Evolutionary conservation across 83 land plant genomes (phyloP).

Genomic region (Diphasiastrum complanatum): DNA sequence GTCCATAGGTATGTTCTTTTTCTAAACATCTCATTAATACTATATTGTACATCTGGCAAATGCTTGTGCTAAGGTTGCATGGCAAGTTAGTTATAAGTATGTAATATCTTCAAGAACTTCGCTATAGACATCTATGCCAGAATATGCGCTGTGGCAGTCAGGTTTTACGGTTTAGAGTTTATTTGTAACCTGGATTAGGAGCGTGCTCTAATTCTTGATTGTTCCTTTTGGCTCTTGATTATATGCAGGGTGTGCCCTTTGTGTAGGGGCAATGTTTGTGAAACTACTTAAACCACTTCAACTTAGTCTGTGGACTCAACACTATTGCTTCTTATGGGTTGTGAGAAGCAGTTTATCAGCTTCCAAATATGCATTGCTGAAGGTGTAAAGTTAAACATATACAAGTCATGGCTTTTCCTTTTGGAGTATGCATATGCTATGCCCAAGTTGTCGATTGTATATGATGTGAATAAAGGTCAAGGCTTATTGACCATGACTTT

Average conservation of each 20-base stretch:
- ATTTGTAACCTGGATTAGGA: neutral
- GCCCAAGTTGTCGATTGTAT: no score
- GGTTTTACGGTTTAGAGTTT: neutral
- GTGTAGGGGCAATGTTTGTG: constrained; percentile 20
- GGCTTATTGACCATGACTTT: no score
- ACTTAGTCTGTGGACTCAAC: no score
- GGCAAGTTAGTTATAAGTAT: neutral
- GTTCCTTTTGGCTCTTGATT: constrained; percentile 3
- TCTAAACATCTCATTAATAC: neutral
- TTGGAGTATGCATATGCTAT: no score
- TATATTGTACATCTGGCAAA: neutral
- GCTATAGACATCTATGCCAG: neutral
- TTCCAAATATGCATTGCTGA: no score
- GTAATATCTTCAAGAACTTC: neutral
- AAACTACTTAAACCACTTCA: no score
- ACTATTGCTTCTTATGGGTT: no score
- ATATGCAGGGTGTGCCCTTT: constrained; percentile 20
- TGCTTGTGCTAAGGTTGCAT: neutral
- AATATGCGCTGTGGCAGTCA: neutral
- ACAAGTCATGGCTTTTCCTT: no score
- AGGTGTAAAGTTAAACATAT: no score
- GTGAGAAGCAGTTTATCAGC: no score
- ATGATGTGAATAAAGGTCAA: no score
- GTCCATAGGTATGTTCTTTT: constrained; percentile 37
- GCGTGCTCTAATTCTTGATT: neutral